phyloP scores from a whole-genome alignment of 2,329 filamentous ascomycete genomes.

The Penicillium capsulatum region DNA sequence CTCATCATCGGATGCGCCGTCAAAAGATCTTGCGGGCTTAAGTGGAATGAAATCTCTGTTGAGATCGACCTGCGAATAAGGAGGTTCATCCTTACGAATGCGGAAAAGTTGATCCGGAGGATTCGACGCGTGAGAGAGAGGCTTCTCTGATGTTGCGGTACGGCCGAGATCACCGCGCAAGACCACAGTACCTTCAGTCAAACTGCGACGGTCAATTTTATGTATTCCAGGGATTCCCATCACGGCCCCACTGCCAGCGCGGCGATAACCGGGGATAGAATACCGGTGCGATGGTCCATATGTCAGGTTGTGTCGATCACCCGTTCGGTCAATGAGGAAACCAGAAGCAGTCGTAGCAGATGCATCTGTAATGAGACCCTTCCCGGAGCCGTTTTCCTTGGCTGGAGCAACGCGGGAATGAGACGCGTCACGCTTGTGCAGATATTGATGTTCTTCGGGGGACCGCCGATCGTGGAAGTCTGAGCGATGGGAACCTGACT shows the following conservation, averaged over 20 bases:
- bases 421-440: neutral
- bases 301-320: constrained; percentile 68
- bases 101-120: constrained; percentile 23
- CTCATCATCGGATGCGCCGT: too few relatives aligned
- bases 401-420: neutral
- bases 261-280: constrained; percentile 65
- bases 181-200: constrained; percentile 1
- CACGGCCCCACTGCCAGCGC: constrained; percentile 64
- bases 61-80: constrained; percentile 20
- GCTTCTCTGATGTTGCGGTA: constrained; percentile 28
- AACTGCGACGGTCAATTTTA: constrained; percentile 57
- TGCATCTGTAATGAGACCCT: too few relatives aligned
- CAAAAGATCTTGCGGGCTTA: too few relatives aligned
- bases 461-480: too few relatives aligned
- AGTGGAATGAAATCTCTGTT: constrained; percentile 35
- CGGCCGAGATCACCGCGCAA: constrained; percentile 23
- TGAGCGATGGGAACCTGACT: too few relatives aligned
- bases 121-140: constrained; percentile 28
- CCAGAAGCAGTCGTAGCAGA: too few relatives aligned
- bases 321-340: constrained; percentile 71
- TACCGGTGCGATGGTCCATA: constrained; percentile 73
- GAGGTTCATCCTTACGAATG: constrained; percentile 19
- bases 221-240: constrained; percentile 61
- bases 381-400: too few relatives aligned
- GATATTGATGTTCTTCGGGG: neutral